A percentile compares a stretch with the other conserved stretches of the same genome.
These are phyloP conservation scores for Chytridium lagenaria DNA, from an alignment of 371 early-diverging fungal species.

Conservation along the genomic window DNA sequence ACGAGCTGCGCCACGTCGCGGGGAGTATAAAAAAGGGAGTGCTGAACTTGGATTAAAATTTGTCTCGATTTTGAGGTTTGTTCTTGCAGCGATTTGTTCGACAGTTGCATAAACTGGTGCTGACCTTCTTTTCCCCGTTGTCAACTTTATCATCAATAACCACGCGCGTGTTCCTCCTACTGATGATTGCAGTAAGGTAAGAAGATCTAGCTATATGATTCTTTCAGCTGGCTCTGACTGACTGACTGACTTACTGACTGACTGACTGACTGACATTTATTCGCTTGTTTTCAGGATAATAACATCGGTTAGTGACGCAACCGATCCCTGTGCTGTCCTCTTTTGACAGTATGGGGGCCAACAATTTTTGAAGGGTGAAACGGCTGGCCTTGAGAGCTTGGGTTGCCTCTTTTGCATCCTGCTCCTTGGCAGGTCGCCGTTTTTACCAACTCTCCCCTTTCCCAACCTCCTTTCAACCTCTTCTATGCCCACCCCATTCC, in stretches of 20 bases:
- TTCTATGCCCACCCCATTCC: too few species aligned
- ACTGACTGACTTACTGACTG: too few species aligned
- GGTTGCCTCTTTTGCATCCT: constrained; percentile 14
- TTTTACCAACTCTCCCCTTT: neutral
- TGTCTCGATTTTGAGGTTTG: constrained; percentile 14
- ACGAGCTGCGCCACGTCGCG: too few species aligned
- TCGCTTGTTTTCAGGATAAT: constrained; percentile 1
- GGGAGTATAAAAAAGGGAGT: too few species aligned
- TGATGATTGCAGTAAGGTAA: constrained; percentile 10
- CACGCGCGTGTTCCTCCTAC: too few species aligned
- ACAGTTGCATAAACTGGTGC: neutral
- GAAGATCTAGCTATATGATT: too few species aligned
- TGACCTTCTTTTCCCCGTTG: neutral
- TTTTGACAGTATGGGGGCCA: neutral
- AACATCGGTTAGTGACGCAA: constrained; percentile 18
- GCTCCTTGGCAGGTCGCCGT: constrained; percentile 20
- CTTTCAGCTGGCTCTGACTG: too few species aligned
- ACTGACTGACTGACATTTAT: neutral
- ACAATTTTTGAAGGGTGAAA: constrained; percentile 6
- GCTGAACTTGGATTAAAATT: too few species aligned
- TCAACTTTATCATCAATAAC: neutral
- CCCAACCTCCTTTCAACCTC: neutral
- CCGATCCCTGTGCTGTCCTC: constrained; percentile 4
- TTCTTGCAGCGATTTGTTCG: too few species aligned
- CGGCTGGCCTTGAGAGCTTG: constrained; percentile 19